Base-by-base conservation (phyloP, 257 asterid species). In the Fraxinus excelsior region DNA sequence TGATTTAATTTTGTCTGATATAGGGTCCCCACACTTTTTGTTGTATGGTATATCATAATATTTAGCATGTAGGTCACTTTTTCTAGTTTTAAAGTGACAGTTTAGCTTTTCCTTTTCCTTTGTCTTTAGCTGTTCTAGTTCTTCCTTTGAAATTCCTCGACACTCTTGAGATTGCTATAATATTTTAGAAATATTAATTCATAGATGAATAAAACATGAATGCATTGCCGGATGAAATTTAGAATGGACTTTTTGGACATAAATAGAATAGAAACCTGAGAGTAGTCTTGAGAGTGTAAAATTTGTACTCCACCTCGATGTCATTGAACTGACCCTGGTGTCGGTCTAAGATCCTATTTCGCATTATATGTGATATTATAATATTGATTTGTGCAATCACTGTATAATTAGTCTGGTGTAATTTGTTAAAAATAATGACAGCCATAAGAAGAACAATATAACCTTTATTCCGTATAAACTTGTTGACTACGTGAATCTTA, bases 1-100 rank as follows among this genome's bases (percentile, higher is more conserved):
- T 35, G 62, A 78, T 44, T 77, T 19, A 51, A 42, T 58, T 21
- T 23, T 49, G 68, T 70, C 46, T 18, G 56, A 72, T 76, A 21
- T 64, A 72, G 34, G 28, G 23, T 44, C 37, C 11, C 78, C 56
- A 40, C 37, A 62, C 68, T 62, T 62, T 25, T 26, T 28, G 16
- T 26, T 25, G 18, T 25, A 25, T 62, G 68, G 18, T 62, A 62
- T 9, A 62, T 23, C 68, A 25, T 62, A 23, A 11, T 62, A 58
- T 21, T 60, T 62, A 26, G 68, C 68, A 9, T 62, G 68, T 62
- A 25, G 7, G 21, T 9, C 34, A 23, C 21, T 62, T 23, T 25
- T 60, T 2, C 67, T 60, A n/a, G 11, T 21, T 60, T 60, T 60
- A 10, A 25, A 25, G 67, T 56, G 31, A 60, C 32, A 60, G 32